These are phyloP conservation scores for Anthracocystis setariae DNA, from an alignment of 1,284 basidiomycete genomes.

Conservation along the genomic window DNA sequence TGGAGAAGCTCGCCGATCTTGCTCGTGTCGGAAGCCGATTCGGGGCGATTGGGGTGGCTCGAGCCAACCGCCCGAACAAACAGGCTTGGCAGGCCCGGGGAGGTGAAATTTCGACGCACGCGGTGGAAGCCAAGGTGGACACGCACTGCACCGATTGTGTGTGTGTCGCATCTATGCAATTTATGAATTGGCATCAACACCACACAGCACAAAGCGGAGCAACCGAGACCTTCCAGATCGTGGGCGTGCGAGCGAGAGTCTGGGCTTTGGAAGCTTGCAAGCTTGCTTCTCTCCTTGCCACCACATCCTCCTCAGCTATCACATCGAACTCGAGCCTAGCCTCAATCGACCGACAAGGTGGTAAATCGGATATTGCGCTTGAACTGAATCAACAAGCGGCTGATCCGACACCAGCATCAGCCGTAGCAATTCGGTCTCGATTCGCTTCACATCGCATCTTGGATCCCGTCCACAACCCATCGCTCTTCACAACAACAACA, in stretches of 20 bases:
- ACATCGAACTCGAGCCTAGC: too few species aligned
- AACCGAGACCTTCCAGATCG: background rate
- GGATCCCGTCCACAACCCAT: background rate
- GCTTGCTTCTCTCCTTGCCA: background rate
- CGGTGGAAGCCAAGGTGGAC: background rate
- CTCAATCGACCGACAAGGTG: too few species aligned
- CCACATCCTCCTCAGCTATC: background rate
- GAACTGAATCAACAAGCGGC: background rate
- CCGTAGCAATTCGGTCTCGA: background rate
- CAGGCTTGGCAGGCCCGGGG: background rate
- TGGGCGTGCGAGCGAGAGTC: background rate
- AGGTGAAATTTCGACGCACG: background rate
- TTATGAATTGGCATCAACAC: background rate
- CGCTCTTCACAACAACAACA: background rate
- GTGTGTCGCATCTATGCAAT: too few species aligned
- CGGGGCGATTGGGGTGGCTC: background rate
- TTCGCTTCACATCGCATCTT: background rate
- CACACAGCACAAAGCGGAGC: background rate
- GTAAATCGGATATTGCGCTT: background rate
- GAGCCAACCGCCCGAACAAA: slow-evolving; percentile 4
- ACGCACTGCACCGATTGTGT: too few species aligned
- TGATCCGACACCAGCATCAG: background rate
- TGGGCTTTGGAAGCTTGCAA: background rate
- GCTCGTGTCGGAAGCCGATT: background rate
- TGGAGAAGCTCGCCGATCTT: slow-evolving; percentile 8